A percentile compares a stretch with the other conserved stretches of the same genome.
Evolutionary conservation across 2,329 filamentous ascomycete species (phyloP).

Genomic region (Exophiala mesophila): DNA sequence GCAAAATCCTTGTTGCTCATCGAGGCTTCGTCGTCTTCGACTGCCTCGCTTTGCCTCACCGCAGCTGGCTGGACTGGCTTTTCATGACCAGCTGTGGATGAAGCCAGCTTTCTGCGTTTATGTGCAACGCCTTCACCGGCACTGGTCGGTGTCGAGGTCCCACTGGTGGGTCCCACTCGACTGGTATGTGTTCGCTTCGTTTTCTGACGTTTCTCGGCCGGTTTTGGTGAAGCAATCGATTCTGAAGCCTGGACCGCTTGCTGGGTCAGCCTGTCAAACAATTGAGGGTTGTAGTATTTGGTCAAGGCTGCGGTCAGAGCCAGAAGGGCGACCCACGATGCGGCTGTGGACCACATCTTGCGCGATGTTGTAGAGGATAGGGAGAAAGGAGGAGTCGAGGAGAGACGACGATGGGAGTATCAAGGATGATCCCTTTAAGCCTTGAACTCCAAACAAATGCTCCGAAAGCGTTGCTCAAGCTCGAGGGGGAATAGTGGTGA

Average conservation of each 20-base stretch:
- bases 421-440: background rate
- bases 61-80: conserved; percentile 28
- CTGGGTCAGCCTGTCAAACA: conserved; percentile 19
- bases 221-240: conserved; percentile 5
- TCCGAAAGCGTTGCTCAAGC: background rate
- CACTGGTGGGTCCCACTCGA: conserved; percentile 17
- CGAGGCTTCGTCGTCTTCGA: conserved; percentile 50
- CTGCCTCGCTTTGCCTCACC: conserved; percentile 23
- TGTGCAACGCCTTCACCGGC: conserved; percentile 20
- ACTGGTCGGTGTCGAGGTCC: conserved; percentile 17
- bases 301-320: conserved; percentile 15
- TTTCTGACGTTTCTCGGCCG: conserved; percentile 18
- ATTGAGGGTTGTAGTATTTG: conserved; percentile 20
- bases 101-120: conserved; percentile 38
- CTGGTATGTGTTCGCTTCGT: conserved; percentile 18
- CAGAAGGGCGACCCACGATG: conserved; percentile 18
- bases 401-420: background rate
- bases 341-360: conserved; percentile 22
- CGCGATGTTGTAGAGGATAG: background rate
- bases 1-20: conserved; percentile 72
- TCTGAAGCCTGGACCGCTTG: conserved; percentile 1
- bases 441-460: background rate
- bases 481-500: background rate
- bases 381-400: background rate
- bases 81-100: conserved; percentile 31